Conservation (phyloP, 306 rosid species). For the Vachellia collinsii region DNA sequence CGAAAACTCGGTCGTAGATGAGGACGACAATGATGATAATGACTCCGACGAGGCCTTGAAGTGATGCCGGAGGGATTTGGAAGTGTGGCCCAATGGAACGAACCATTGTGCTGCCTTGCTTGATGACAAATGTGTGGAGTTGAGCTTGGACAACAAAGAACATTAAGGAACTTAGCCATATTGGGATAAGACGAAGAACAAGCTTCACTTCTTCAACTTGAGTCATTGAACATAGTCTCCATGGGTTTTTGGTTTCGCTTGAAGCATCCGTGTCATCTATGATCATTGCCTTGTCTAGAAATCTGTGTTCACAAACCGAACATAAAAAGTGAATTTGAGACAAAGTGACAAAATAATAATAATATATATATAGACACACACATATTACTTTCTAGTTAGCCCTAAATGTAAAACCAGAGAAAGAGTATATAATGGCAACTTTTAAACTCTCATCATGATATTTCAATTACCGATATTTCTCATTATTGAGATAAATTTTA, state of each 20-base stretch:
- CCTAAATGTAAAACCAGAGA: too few relatives aligned
- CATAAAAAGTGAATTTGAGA: too few relatives aligned
- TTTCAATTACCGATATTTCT: too few relatives aligned
- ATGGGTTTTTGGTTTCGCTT: conserved; percentile 55
- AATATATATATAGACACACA: too few relatives aligned
- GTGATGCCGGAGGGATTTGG: neutral
- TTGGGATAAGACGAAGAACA: conserved; percentile 62
- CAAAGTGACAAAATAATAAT: too few relatives aligned
- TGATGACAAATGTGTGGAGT: conserved; percentile 58
- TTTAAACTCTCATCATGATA: too few relatives aligned
- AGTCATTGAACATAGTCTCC: conserved; percentile 68
- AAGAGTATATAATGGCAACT: too few relatives aligned
- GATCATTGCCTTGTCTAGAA: conserved; percentile 70
- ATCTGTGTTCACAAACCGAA: conserved; percentile 27
- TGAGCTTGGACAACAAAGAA: conserved; percentile 59
- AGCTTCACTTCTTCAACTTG: conserved; percentile 87
- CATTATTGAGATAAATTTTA: too few relatives aligned
- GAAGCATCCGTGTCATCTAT: conserved; percentile 53
- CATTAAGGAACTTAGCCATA: conserved; percentile 73
- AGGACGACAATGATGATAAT: conserved; percentile 54
- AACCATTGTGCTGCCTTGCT: conserved; percentile 65
- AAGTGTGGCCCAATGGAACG: conserved; percentile 34
- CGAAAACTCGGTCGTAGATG: conserved; percentile 57
- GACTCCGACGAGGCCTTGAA: neutral
- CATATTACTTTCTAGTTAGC: too few relatives aligned